Conservation (phyloP, 2,329 filamentous ascomycete genomes). For the Penicillium aurantiogriseum region DNA sequence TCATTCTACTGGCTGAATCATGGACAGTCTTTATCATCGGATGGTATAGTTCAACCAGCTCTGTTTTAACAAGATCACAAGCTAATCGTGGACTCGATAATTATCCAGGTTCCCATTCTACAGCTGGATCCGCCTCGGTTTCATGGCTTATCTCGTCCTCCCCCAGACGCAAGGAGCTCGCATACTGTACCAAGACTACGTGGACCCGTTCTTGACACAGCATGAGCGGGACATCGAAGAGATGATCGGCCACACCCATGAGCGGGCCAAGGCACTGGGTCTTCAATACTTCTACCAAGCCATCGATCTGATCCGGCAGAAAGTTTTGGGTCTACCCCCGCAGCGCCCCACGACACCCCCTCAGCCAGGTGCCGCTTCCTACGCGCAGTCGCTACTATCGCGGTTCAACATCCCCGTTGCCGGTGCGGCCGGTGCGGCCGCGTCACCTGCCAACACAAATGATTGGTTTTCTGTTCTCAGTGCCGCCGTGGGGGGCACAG, state of each 20-base stretch:
- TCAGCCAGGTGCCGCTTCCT: slow-evolving; percentile 47
- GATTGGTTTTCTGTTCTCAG: slow-evolving; percentile 80
- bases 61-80: not conserved
- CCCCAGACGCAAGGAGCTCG: slow-evolving; percentile 94
- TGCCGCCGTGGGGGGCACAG: slow-evolving; percentile 67
- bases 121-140: slow-evolving; percentile 79
- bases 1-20: slow-evolving; percentile 77
- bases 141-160: slow-evolving; percentile 93
- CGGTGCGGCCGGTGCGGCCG: slow-evolving; percentile 55
- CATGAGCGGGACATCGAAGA: slow-evolving; percentile 89
- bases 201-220: slow-evolving; percentile 82
- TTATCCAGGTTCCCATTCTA: slow-evolving; percentile 78
- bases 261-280: slow-evolving; percentile 72
- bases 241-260: slow-evolving; percentile 79
- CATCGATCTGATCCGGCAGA: slow-evolving; percentile 70
- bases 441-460: slow-evolving; percentile 49
- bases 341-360: slow-evolving; percentile 50
- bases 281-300: slow-evolving; percentile 70
- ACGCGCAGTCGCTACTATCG: slow-evolving; percentile 78
- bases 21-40: slow-evolving; percentile 83
- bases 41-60: slow-evolving; percentile 55
- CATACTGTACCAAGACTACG: slow-evolving; percentile 76
- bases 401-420: slow-evolving; percentile 80
- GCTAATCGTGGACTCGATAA: slow-evolving; percentile 5
- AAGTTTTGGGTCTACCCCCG: slow-evolving; percentile 74